Evolutionary conservation across 352 stramenopile species (phyloP).

Genomic region (Thraustochytrium striatum): DNA sequence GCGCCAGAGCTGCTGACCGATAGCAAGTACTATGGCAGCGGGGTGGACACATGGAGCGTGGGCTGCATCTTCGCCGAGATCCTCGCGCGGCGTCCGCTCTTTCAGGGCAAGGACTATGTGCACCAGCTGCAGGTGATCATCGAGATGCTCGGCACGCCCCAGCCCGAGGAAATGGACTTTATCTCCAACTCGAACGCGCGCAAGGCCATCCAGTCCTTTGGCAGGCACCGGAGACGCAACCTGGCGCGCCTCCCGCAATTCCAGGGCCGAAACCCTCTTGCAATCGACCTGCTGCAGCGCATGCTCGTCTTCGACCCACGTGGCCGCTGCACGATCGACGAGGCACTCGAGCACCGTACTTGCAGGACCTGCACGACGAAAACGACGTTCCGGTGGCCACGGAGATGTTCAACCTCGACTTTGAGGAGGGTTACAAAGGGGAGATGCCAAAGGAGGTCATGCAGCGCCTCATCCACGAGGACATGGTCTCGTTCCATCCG

Average conservation of each 20-base stretch:
- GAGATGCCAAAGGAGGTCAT: conserved; percentile 49
- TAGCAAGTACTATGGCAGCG: conserved; percentile 79
- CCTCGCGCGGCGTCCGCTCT: conserved; percentile 64
- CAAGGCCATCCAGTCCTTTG: conserved; percentile 53
- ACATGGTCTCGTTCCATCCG: conserved; percentile 47
- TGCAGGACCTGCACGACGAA: conserved; percentile 81
- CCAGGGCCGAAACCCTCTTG: conserved; percentile 41
- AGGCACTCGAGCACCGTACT: conserved; percentile 80
- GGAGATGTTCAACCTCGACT: conserved; percentile 38
- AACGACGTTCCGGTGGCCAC: conserved; percentile 74
- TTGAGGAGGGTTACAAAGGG: conserved; percentile 42
- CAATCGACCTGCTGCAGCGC: conserved; percentile 75
- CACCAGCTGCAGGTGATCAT: conserved; percentile 60
- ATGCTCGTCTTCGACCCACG: conserved; percentile 85
- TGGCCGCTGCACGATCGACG: conserved; percentile 82
- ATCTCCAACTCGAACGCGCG: conserved; percentile 79
- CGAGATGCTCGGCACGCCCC: conserved; percentile 78
- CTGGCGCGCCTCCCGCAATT: conserved; percentile 3
- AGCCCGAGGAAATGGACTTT: conserved; percentile 90
- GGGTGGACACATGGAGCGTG: conserved; percentile 59
- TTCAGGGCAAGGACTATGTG: conserved; percentile 96
- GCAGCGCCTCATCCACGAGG: conserved; percentile 40
- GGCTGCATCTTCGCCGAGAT: conserved; percentile 89
- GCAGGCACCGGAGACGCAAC: conserved; percentile 53
- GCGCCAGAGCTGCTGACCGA: conserved; percentile 93